phyloP scores from a whole-genome alignment of 352 stramenopile genomes.

The Phytophthora ramorum region DNA sequence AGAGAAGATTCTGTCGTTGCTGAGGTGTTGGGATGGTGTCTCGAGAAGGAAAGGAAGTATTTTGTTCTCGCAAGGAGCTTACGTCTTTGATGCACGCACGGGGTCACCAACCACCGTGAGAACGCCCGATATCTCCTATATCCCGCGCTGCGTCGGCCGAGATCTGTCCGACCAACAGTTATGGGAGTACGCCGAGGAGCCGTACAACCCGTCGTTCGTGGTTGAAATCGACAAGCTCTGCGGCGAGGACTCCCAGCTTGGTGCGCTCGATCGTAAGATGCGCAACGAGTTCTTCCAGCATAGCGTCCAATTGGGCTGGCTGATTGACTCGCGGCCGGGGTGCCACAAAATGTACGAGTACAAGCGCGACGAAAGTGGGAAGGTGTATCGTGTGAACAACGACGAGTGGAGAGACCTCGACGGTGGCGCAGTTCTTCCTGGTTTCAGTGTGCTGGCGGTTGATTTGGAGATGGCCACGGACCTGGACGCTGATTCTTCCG shows the following conservation, averaged over 20 bases:
- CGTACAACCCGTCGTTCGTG: constrained; percentile 21
- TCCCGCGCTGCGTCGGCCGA: constrained; percentile 3
- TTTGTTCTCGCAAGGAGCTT: constrained; percentile 9
- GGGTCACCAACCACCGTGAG: constrained; percentile 6
- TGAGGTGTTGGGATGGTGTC: constrained; percentile 1
- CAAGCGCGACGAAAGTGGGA: constrained; percentile 9
- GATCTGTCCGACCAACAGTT: background rate
- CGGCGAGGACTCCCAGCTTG: constrained; percentile 3
- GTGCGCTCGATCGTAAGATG: constrained; percentile 21
- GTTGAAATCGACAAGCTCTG: constrained; percentile 24
- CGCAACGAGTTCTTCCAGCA: constrained; percentile 20
- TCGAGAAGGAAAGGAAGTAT: background rate
- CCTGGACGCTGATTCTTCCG: background rate
- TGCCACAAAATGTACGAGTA: constrained; percentile 21
- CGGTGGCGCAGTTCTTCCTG: constrained; percentile 16
- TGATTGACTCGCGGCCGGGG: constrained; percentile 16
- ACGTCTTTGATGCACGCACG: constrained; percentile 10
- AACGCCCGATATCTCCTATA: constrained; percentile 20
- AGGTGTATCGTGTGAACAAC: constrained; percentile 4
- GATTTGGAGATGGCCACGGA: constrained; percentile 11
- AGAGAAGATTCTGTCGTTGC: background rate
- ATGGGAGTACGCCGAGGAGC: constrained; percentile 1
- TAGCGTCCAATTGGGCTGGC: constrained; percentile 21
- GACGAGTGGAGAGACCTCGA: constrained; percentile 27
- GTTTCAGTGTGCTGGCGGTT: constrained; percentile 2